Evolutionary conservation across 352 stramenopile genomes (phyloP).

Genomic region (Globisporangium sylvaticum): DNA sequence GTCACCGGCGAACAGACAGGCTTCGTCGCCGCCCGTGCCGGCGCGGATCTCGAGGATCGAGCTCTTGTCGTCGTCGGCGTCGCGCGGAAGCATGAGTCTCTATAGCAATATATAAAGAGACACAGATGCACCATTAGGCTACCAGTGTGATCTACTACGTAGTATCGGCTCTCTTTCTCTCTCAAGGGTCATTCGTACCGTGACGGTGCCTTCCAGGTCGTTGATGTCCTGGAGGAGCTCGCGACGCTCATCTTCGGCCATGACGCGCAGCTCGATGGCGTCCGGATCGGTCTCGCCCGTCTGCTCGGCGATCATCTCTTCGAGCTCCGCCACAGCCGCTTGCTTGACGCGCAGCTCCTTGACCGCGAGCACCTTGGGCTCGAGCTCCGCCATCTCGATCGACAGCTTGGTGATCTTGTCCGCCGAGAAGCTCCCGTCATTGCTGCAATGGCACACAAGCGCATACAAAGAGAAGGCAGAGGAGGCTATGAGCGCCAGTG

Average conservation of each 20-base stretch:
- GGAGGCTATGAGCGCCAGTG: conserved; percentile 8
- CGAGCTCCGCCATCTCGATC: conserved; percentile 80
- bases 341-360: conserved; percentile 87
- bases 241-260: conserved; percentile 72
- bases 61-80: conserved; percentile 93
- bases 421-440: conserved; percentile 68
- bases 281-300: conserved; percentile 42
- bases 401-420: conserved; percentile 76
- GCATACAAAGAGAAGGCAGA: neutral
- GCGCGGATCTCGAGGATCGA: conserved; percentile 97
- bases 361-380: conserved; percentile 67
- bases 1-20: conserved; percentile 94
- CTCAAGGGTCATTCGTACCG: conserved; percentile 23
- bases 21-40: conserved; percentile 95
- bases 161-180: neutral
- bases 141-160: neutral
- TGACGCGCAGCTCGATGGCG: conserved; percentile 58
- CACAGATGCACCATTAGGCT: neutral
- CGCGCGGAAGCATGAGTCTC: conserved; percentile 73
- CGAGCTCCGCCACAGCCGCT: conserved; percentile 85
- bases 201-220: conserved; percentile 59
- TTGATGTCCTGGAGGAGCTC: conserved; percentile 50
- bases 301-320: conserved; percentile 79
- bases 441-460: conserved; percentile 28
- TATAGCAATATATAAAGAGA: conserved; percentile 7